phyloP scores from a whole-genome alignment of 2,329 filamentous ascomycete genomes.

The Fusarium citri region DNA sequence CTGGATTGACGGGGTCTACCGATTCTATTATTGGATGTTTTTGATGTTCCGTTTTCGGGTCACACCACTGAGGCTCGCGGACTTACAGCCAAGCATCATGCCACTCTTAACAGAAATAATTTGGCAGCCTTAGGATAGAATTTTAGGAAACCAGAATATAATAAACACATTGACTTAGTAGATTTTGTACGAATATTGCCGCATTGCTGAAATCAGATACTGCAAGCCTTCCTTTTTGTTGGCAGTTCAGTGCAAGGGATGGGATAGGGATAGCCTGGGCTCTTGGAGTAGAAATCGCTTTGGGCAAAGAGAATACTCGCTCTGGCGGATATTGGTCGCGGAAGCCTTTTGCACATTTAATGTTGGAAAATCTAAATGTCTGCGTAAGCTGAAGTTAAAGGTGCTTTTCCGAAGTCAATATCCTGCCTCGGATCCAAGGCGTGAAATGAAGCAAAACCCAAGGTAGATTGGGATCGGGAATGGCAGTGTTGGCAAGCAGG shows the following conservation, averaged over 20 bases:
- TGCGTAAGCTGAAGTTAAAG: neutral
- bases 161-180: neutral
- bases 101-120: neutral
- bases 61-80: neutral
- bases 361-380: neutral
- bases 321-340: neutral
- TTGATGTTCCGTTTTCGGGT: neutral
- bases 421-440: neutral
- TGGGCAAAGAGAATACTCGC: neutral
- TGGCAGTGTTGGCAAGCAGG: neutral
- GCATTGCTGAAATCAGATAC: accelerated
- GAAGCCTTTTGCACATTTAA: neutral
- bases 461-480: neutral
- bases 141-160: accelerated
- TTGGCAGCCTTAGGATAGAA: neutral
- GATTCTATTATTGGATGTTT: neutral
- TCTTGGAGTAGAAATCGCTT: neutral
- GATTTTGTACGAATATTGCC: accelerated
- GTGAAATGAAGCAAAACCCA: neutral
- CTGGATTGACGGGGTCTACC: slow-evolving; percentile 1
- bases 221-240: too few relatives aligned
- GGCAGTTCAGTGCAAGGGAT: too few relatives aligned
- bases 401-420: neutral
- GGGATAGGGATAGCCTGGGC: neutral
- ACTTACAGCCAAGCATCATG: neutral